These are phyloP conservation scores for Xylaria arbuscula DNA, from an alignment of 2,329 filamentous ascomycete genomes.

Conservation along the genomic window DNA sequence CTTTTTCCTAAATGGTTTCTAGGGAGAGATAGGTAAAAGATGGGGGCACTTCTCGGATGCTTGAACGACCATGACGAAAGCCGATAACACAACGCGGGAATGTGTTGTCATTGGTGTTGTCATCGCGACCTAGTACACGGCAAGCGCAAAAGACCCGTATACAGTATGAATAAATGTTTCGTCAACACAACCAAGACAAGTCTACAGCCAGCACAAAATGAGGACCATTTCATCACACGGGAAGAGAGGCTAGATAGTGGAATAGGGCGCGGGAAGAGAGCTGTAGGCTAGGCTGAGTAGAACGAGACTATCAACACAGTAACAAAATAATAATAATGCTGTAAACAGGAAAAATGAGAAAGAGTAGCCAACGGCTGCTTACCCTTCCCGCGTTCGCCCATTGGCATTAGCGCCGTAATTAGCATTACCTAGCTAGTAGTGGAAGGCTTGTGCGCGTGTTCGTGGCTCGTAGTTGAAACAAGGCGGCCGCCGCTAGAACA, in stretches of 20 bases:
- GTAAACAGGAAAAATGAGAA: background rate
- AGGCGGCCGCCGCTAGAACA: no score
- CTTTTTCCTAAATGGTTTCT: no score
- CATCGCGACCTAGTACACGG: background rate
- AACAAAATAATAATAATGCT: background rate
- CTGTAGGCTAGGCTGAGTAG: background rate
- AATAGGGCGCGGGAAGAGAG: background rate
- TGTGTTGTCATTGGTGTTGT: background rate
- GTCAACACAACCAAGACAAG: background rate
- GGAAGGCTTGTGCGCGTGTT: background rate
- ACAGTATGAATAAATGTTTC: background rate
- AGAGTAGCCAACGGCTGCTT: background rate
- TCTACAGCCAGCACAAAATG: background rate
- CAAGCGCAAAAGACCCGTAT: background rate
- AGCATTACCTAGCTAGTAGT: background rate
- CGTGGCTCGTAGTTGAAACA: background rate
- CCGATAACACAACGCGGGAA: background rate
- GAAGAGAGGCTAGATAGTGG: background rate
- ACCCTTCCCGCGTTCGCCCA: constrained; percentile 3
- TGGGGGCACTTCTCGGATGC: background rate
- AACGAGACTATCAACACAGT: background rate
- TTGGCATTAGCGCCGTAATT: background rate
- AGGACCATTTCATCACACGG: background rate
- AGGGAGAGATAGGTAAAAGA: no score
- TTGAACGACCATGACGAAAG: background rate